These are phyloP conservation scores for Ganoderma sinense DNA, from an alignment of 1,284 basidiomycete genomes.

Conservation along the genomic window DNA sequence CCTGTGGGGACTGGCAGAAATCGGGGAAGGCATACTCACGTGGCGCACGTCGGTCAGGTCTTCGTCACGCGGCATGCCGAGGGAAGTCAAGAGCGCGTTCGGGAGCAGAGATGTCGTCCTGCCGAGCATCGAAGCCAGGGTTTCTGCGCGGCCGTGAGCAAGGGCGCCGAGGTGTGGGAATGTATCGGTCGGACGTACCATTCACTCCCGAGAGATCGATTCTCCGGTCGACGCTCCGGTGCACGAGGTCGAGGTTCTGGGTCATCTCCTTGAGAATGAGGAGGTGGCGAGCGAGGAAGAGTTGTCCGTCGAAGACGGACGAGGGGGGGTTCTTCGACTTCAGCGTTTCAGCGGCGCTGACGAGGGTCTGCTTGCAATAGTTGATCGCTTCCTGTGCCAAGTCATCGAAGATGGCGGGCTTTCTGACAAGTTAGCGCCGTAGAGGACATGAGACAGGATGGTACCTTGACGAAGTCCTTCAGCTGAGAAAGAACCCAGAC, in stretches of 20 bases:
- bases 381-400: conserved; percentile 91
- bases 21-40: conserved; percentile 48
- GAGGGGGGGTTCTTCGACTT: conserved; percentile 54
- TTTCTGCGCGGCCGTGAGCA: conserved; percentile 54
- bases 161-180: conserved; percentile 15
- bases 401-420: conserved; percentile 93
- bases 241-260: conserved; percentile 73
- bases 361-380: conserved; percentile 82
- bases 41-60: conserved; percentile 69
- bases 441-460: conserved; percentile 25
- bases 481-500: conserved; percentile 90
- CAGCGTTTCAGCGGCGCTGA: conserved; percentile 73
- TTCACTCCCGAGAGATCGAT: conserved; percentile 58
- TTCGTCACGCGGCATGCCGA: conserved; percentile 69
- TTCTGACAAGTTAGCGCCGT: conserved; percentile 11
- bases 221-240: conserved; percentile 46
- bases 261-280: conserved; percentile 91
- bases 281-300: conserved; percentile 92
- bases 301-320: conserved; percentile 69
- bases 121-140: conserved; percentile 76
- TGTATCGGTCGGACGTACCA: conserved; percentile 45
- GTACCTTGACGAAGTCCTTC: conserved; percentile 89
- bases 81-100: conserved; percentile 68
- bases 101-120: conserved; percentile 78
- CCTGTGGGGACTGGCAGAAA: conserved; percentile 8